Conservation (phyloP, 1,139 yeast species). For the Magnusiomyces magnusii region DNA sequence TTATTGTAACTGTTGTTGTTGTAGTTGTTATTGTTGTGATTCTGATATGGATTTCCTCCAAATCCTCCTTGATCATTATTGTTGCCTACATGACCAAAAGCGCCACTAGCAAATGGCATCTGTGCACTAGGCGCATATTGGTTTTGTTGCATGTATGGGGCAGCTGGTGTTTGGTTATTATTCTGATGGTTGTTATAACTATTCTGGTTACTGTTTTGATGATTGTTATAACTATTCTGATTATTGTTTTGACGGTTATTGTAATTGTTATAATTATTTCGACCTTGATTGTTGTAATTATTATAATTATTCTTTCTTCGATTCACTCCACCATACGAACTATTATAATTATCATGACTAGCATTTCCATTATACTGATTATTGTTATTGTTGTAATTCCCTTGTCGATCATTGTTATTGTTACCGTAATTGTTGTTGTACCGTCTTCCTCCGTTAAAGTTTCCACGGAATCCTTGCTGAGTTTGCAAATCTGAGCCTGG, state of each 20-base stretch:
- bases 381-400: no score
- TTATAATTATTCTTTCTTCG: slow-evolving; percentile 16
- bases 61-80: background rate
- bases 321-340: slow-evolving; percentile 9
- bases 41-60: background rate
- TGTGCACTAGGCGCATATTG: background rate
- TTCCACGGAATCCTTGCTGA: slow-evolving; percentile 6
- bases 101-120: slow-evolving; percentile 2
- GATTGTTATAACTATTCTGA: slow-evolving; percentile 4
- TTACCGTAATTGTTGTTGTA: slow-evolving; percentile 22
- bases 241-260: slow-evolving; percentile 6
- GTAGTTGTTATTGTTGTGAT: slow-evolving; percentile 7
- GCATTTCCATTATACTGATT: slow-evolving; percentile 18
- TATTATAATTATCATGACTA: slow-evolving; percentile 16
- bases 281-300: slow-evolving; percentile 12
- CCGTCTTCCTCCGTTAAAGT: slow-evolving; percentile 13
- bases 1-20: slow-evolving; percentile 15
- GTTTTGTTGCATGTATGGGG: background rate
- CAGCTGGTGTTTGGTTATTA: slow-evolving; percentile 8
- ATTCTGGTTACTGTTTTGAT: slow-evolving; percentile 6
- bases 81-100: slow-evolving; percentile 6
- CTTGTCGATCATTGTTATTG: slow-evolving; percentile 10
- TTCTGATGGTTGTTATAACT: slow-evolving; percentile 6
- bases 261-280: slow-evolving; percentile 7
- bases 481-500: slow-evolving; percentile 7